A percentile compares a stretch with the other conserved stretches of the same genome.
These are phyloP conservation scores for Coemansia sp. DNA, from an alignment of 192 early-diverging fungal species.

Conservation along the genomic window DNA sequence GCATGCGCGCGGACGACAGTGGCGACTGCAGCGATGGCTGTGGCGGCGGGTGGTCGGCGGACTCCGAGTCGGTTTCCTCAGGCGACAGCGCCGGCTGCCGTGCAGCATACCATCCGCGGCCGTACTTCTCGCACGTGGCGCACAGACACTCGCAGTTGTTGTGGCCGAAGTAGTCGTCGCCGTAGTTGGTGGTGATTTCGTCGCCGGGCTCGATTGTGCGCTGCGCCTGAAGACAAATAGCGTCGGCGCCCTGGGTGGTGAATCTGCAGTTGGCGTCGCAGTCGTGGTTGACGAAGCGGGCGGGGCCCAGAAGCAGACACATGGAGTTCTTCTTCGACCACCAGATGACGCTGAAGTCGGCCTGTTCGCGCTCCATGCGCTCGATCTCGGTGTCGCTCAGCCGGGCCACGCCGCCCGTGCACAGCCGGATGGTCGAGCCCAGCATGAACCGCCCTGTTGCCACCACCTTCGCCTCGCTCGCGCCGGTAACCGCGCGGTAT, in stretches of 20 bases:
- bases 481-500: constrained; percentile 51
- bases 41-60: not conserved
- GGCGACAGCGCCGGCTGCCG: constrained; percentile 8
- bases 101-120: constrained; percentile 40
- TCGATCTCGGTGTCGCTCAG: constrained; percentile 45
- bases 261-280: constrained; percentile 66
- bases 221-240: constrained; percentile 68
- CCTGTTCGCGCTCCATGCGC: constrained; percentile 33
- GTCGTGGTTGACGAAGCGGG: constrained; percentile 77
- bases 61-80: constrained; percentile 27
- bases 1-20: constrained; percentile 9
- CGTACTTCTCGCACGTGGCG: constrained; percentile 68
- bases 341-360: constrained; percentile 72
- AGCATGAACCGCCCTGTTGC: constrained; percentile 38
- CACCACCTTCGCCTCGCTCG: constrained; percentile 41
- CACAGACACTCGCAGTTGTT: constrained; percentile 72
- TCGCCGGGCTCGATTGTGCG: constrained; percentile 66
- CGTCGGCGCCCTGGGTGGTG: constrained; percentile 44
- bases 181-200: constrained; percentile 72
- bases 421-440: constrained; percentile 42
- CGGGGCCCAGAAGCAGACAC: constrained; percentile 71
- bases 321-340: constrained; percentile 57
- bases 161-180: constrained; percentile 67
- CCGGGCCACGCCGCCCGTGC: constrained; percentile 59
- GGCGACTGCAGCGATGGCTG: not conserved